Conservation (phyloP, 768 basidiomycete species). For the Lactarius hatsudake region DNA sequence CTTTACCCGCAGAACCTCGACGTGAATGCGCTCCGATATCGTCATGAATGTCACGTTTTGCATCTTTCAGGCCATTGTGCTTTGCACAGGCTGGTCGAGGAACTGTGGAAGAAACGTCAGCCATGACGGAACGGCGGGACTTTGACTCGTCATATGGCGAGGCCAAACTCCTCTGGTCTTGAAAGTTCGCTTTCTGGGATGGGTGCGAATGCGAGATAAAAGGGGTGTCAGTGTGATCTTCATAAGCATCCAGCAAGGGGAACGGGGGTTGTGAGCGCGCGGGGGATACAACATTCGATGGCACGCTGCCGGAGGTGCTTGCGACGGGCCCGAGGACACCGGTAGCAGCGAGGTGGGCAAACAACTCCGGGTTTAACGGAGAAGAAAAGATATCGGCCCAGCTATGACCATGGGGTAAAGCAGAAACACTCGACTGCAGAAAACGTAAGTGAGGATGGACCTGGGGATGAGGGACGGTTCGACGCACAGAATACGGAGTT, state of each 20-base stretch:
- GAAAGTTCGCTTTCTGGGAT: conserved; percentile 8
- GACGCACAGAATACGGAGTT: conserved; percentile 24
- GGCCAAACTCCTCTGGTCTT: neutral
- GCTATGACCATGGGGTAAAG: conserved; percentile 36
- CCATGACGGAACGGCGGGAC: neutral
- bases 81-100: conserved; percentile 4
- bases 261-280: conserved; percentile 16
- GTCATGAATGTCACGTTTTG: conserved; percentile 2
- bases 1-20: conserved; percentile 22
- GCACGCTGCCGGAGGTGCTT: conserved; percentile 39
- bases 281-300: conserved; percentile 36
- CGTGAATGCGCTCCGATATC: conserved; percentile 13
- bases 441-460: conserved; percentile 25
- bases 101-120: neutral
- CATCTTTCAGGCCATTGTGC: neutral
- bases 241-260: conserved; percentile 7
- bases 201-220: conserved; percentile 6
- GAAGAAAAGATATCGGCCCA: conserved; percentile 62
- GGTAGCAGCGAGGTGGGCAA: conserved; percentile 59
- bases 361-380: conserved; percentile 58
- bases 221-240: neutral
- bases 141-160: conserved; percentile 8
- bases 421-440: conserved; percentile 29
- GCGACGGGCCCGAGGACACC: conserved; percentile 48
- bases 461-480: neutral